A percentile compares a stretch with the other conserved stretches of the same genome.
Conservation (phyloP, 345 rosid genomes). For the Syzygium grande region DNA sequence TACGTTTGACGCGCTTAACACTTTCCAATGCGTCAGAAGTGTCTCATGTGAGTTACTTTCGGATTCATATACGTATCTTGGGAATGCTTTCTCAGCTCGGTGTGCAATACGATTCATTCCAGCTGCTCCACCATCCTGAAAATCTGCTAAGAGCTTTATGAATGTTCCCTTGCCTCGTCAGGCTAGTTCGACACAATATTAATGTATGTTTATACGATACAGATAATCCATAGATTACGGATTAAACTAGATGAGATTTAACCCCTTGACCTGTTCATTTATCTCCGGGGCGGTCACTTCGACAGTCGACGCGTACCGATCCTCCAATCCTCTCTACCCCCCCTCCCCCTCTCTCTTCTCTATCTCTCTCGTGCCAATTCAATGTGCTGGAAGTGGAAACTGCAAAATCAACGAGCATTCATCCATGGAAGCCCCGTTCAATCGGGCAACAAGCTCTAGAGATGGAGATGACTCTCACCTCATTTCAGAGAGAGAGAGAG, state of each 20-base stretch:
- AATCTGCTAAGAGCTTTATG: neutral
- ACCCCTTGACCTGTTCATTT: neutral
- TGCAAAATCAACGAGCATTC: neutral
- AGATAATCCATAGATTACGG: neutral
- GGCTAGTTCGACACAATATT: neutral
- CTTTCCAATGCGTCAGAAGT: neutral
- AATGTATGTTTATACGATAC: neutral
- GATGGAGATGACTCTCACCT: neutral
- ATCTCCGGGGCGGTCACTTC: neutral
- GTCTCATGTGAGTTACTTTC: neutral
- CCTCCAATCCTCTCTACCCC: neutral
- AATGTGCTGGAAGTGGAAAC: neutral
- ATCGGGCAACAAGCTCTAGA: neutral
- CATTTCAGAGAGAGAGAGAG: neutral
- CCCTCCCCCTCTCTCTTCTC: neutral
- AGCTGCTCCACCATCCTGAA: neutral
- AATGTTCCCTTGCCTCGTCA: neutral
- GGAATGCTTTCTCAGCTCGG: fast-evolving
- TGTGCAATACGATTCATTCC: neutral
- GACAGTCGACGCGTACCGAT: neutral
- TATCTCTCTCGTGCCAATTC: neutral
- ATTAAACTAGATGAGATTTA: neutral
- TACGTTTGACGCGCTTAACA: neutral
- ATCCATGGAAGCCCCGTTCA: neutral
- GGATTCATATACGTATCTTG: neutral